phyloP scores from a whole-genome alignment of 768 basidiomycete genomes.

The Hygrocybe punicea region DNA sequence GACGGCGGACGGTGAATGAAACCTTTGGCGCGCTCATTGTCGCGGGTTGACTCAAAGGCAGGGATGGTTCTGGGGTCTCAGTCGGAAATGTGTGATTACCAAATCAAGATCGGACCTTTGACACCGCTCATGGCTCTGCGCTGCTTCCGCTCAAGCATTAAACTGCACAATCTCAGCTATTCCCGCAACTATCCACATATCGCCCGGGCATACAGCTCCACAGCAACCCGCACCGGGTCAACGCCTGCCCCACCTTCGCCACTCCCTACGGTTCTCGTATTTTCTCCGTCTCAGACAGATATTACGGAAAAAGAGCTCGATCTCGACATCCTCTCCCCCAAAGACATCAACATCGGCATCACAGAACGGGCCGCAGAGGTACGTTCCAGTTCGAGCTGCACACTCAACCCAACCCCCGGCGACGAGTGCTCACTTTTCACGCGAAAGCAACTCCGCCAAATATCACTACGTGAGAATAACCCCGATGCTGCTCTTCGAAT shows the following conservation, averaged over 20 bases:
- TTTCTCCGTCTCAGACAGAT: constrained; percentile 50
- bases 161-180: too few relatives aligned
- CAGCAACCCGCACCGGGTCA: background rate
- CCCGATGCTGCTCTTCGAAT: constrained; percentile 69
- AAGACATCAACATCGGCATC: constrained; percentile 54
- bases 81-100: too few relatives aligned
- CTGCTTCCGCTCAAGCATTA: too few relatives aligned
- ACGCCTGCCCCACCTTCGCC: constrained; percentile 30
- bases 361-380: constrained; percentile 79
- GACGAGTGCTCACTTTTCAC: constrained; percentile 1
- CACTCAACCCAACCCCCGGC: too few relatives aligned
- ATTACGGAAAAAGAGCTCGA: constrained; percentile 63
- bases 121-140: too few relatives aligned
- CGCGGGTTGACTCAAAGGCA: background rate
- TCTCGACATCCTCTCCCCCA: constrained; percentile 51
- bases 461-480: constrained; percentile 63
- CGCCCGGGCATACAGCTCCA: too few relatives aligned
- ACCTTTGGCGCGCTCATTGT: constrained; percentile 42
- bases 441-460: constrained; percentile 78
- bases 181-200: too few relatives aligned
- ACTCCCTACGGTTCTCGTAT: constrained; percentile 47
- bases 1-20: constrained; percentile 83
- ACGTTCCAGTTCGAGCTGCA: constrained; percentile 18
- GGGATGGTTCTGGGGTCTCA: too few relatives aligned
- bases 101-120: too few relatives aligned